phyloP scores from a whole-genome alignment of 2,329 filamentous ascomycete genomes.

The Mycogone perniciosa region DNA sequence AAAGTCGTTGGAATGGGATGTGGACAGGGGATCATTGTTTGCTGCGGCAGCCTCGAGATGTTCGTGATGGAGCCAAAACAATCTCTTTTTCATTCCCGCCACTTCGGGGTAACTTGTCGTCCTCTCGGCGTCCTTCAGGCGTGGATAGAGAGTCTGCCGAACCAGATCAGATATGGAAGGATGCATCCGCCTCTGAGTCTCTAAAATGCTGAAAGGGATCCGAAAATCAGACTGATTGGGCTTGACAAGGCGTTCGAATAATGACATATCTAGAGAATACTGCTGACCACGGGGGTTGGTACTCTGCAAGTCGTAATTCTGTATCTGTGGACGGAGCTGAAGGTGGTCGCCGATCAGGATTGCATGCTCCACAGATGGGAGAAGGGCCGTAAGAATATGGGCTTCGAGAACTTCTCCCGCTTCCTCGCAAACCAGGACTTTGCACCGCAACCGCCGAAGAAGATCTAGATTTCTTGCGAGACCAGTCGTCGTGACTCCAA shows the following conservation, averaged over 20 bases:
- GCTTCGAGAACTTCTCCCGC: conserved; percentile 62
- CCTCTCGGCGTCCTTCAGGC: conserved; percentile 42
- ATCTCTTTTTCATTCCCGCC: conserved; percentile 42
- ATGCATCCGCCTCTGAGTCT: conserved; percentile 59
- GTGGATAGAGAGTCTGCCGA: conserved; percentile 31
- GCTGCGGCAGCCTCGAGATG: conserved; percentile 35
- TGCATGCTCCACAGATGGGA: conserved; percentile 53
- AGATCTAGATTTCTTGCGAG: conserved; percentile 45
- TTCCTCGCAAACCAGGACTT: conserved; percentile 60
- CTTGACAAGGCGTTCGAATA: conserved; percentile 54
- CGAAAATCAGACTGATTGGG: conserved; percentile 14
- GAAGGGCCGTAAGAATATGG: conserved; percentile 52
- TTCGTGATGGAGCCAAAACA: conserved; percentile 57
- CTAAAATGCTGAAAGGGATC: conserved; percentile 33
- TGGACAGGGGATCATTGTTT: conserved; percentile 28
- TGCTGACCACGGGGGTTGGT: conserved; percentile 40
- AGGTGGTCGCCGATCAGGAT: conserved; percentile 29
- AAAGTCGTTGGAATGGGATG: conserved; percentile 48
- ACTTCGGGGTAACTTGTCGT: conserved; percentile 41
- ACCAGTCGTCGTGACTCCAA: conserved; percentile 51
- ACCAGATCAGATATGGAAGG: conserved; percentile 55
- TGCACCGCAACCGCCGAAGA: conserved; percentile 42
- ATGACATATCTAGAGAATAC: conserved; percentile 51
- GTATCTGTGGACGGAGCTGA: conserved; percentile 53
- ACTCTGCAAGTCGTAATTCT: conserved; percentile 47